Base-by-base conservation (phyloP, 208 protist genomes). In the Trichomonas vaginalis region DNA sequence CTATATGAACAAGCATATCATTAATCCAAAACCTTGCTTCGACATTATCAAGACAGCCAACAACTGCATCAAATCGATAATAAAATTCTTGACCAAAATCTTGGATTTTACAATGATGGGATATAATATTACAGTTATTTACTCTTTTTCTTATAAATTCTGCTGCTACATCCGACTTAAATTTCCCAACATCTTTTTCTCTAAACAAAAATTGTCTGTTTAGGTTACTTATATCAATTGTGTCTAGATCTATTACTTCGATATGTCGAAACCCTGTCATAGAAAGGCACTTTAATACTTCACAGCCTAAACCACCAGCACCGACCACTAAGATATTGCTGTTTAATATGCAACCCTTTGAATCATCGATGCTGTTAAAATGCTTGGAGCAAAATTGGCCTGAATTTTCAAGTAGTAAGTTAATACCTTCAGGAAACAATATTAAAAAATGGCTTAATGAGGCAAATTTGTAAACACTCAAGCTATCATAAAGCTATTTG, bases 11-110 rank as follows among this genome's bases (percentile, higher is more conserved):
- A 8, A 95, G 40, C 8, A 45, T 61, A 17, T 96, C 97, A 96
- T 99, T 99, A 12, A 99, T 98, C 98, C 98, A 99, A 21, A 98
- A 97, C 61, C 99, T 97, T 46, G 99, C 98, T 39, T 88, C 39
- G 0, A 97, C 62, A 46, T 95, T 49, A 62, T 96, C 95, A n/a
- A 96, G 62, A 17, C 96, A 95, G 14, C 92, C 87, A 42, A 96
- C 97, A 0, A 96, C 96, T 17, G 95, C 2, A 45, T 49, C 47
- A 56, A 97, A 96, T 51, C 96, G 45, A n/a, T 88, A 95, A 82
- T 96, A 96, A 83, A 96, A 96, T 27, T 88, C 61, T 37, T 95
- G 32, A 32, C 0, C 9, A 8, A 96, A 96, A 86, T 96, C 96
- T 95, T 96, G 79, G 40, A 96, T 95, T 80, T 96, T 95, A 48